Conservation (phyloP, 2,329 filamentous ascomycete species). For the Ascochyta lentis region DNA sequence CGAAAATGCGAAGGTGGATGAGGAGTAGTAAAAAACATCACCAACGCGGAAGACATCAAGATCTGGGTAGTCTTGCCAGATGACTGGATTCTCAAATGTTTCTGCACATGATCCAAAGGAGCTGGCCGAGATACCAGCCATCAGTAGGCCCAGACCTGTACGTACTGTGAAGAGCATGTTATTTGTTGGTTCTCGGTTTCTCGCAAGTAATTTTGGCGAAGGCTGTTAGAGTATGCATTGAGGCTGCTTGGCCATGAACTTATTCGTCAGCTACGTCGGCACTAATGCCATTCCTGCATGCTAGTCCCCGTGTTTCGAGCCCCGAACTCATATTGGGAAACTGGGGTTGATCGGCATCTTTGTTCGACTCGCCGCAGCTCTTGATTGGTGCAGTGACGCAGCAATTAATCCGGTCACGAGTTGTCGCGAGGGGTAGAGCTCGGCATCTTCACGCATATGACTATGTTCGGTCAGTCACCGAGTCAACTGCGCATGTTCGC, state of each 20-base stretch:
- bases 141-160: background rate
- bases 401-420: conserved; percentile 7
- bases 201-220: background rate
- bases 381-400: conserved; percentile 7
- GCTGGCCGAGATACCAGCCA: background rate
- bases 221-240: background rate
- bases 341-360: conserved; percentile 3
- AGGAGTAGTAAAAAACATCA: conserved; percentile 61
- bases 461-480: conserved; percentile 1
- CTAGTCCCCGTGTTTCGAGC: background rate
- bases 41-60: conserved; percentile 61
- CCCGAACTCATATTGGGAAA: conserved; percentile 2
- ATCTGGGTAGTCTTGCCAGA: conserved; percentile 64
- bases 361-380: background rate
- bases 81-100: conserved; percentile 59
- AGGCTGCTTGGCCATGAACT: background rate
- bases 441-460: background rate
- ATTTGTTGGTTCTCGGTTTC: background rate
- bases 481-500: background rate
- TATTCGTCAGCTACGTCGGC: background rate
- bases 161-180: background rate
- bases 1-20: conserved; percentile 64
- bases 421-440: conserved; percentile 1
- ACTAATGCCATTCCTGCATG: background rate
- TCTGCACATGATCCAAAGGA: conserved; percentile 13